These are phyloP conservation scores for Penicillium verhagenii DNA, from an alignment of 495 filamentous ascomycete species.

Conservation along the genomic window DNA sequence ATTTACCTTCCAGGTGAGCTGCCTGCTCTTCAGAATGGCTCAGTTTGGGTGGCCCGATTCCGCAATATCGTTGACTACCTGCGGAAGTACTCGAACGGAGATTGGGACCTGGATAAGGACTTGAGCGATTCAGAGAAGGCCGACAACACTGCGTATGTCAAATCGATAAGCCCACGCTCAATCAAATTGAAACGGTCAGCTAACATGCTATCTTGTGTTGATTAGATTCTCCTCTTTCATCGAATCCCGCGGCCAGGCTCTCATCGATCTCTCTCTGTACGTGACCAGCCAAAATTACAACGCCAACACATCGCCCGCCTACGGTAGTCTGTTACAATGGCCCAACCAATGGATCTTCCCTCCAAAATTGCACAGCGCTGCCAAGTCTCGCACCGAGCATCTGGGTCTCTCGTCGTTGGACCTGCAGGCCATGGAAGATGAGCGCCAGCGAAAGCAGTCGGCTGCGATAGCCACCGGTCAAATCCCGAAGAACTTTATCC, in stretches of 20 bases:
- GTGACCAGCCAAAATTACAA: conserved; percentile 84
- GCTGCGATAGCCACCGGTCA: conserved; percentile 41
- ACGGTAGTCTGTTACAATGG: conserved; percentile 72
- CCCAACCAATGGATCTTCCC: conserved; percentile 80
- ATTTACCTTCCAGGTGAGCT: conserved; percentile 59
- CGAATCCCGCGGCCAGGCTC: conserved; percentile 59
- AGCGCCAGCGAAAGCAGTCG: conserved; percentile 43
- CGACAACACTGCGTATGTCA: conserved; percentile 55
- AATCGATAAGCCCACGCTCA: neutral
- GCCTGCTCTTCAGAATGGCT: conserved; percentile 67
- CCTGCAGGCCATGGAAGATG: conserved; percentile 52
- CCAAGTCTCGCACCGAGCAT: conserved; percentile 67
- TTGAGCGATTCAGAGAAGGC: conserved; percentile 46
- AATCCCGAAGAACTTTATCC: conserved; percentile 44
- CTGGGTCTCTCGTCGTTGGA: conserved; percentile 69
- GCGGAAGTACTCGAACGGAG: conserved; percentile 46
- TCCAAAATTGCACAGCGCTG: conserved; percentile 61
- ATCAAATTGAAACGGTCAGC: neutral
- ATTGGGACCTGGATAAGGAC: conserved; percentile 55
- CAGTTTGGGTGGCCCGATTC: conserved; percentile 68
- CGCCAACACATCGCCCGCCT: conserved; percentile 68
- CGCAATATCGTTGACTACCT: conserved; percentile 72
- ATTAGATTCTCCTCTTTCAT: conserved; percentile 60
- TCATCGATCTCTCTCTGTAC: conserved; percentile 82
- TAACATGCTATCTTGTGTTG: neutral